These are phyloP conservation scores for Aspergillaceae sp. DNA, from an alignment of 2,329 filamentous ascomycete genomes.

Conservation along the genomic window DNA sequence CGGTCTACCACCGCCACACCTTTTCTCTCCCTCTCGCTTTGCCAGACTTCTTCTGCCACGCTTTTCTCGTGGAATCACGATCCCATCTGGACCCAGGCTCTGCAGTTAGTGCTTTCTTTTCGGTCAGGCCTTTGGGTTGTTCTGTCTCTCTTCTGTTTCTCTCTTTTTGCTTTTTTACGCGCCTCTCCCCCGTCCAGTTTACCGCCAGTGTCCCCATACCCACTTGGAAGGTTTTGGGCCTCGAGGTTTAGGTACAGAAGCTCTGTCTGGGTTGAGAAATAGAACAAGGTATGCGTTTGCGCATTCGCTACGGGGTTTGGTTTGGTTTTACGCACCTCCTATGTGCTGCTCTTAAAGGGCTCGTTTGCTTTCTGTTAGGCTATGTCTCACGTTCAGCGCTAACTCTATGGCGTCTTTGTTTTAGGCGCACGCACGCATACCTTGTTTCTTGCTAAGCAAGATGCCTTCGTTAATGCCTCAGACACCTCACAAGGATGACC, in stretches of 20 bases:
- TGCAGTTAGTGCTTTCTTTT: too few species aligned
- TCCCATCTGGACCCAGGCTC: too few species aligned
- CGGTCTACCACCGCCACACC: conserved; percentile 10
- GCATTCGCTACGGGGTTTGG: too few species aligned
- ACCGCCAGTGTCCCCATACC: conserved; percentile 7
- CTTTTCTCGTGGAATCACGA: background rate
- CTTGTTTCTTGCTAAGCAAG: conserved; percentile 4
- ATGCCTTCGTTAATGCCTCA: conserved; percentile 34
- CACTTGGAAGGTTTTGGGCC: too few species aligned
- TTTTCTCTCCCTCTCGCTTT: conserved; percentile 4
- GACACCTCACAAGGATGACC: conserved; percentile 49
- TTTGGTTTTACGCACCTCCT: too few species aligned
- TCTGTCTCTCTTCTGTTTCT: background rate
- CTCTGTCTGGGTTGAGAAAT: too few species aligned
- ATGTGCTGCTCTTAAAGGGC: too few species aligned
- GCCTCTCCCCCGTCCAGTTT: conserved; percentile 11
- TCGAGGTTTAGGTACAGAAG: too few species aligned
- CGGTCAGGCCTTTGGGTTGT: background rate
- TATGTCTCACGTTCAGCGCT: conserved; percentile 1
- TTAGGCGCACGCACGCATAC: background rate
- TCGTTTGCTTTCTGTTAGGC: background rate
- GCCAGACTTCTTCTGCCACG: background rate
- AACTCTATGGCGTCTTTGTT: background rate
- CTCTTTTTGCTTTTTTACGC: conserved; percentile 1
- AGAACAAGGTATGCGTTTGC: too few species aligned